These are phyloP conservation scores for Epichloe festucae DNA, from an alignment of 2,329 filamentous ascomycete genomes.

Conservation along the genomic window DNA sequence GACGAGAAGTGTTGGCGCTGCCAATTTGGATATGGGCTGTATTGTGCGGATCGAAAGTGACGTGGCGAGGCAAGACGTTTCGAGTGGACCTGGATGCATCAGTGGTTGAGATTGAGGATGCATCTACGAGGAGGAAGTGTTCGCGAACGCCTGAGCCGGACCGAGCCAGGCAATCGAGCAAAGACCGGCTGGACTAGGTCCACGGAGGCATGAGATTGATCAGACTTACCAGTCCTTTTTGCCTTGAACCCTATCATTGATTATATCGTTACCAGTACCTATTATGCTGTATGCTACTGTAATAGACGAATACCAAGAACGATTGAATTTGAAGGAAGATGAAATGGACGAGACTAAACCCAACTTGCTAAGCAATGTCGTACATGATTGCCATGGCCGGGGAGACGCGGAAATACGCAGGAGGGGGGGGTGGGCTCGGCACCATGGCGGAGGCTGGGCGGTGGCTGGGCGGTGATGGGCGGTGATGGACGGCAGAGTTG, in stretches of 20 bases:
- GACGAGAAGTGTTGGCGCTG: constrained; percentile 67
- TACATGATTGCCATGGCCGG: neutral
- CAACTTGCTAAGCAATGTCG: neutral
- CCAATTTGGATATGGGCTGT: constrained; percentile 89
- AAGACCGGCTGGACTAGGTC: constrained; percentile 14
- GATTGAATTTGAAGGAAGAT: neutral
- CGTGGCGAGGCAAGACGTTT: constrained; percentile 77
- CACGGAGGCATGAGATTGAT: neutral
- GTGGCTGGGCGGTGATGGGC: neutral
- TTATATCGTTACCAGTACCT: constrained; percentile 1
- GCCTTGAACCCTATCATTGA: neutral
- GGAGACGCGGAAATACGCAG: neutral
- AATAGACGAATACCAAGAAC: neutral
- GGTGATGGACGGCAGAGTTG: too few relatives aligned
- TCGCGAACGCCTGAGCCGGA: constrained; percentile 12
- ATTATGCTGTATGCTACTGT: neutral
- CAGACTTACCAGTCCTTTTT: neutral
- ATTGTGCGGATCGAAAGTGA: constrained; percentile 72
- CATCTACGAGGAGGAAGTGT: neutral
- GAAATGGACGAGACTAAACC: neutral
- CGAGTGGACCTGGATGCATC: constrained; percentile 74
- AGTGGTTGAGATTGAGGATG: constrained; percentile 36
- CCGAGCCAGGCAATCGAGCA: constrained; percentile 11
- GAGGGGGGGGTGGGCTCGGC: neutral
- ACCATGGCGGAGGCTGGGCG: neutral